phyloP scores from a whole-genome alignment of 176 grass and related monocot species.

The Tillandsia fasciculata region DNA sequence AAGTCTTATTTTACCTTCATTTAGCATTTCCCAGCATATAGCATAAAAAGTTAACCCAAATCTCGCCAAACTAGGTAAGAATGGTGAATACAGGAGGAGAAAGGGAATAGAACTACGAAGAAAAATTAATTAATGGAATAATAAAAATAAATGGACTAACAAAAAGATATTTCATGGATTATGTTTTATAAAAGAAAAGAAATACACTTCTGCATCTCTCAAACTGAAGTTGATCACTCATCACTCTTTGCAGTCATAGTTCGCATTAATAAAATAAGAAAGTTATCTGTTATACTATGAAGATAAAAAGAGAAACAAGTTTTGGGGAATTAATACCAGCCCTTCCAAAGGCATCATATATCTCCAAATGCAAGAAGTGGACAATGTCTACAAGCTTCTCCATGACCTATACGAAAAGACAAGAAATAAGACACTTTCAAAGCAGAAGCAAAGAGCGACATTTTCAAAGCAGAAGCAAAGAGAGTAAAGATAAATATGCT shows the following conservation, averaged over 20 bases:
- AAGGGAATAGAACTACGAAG: too few relatives aligned
- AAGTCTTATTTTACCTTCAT: too few relatives aligned
- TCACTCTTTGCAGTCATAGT: not conserved
- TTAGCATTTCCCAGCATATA: too few relatives aligned
- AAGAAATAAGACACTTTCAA: not conserved
- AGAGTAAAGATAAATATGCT: slow-evolving; percentile 15
- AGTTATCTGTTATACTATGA: slow-evolving; percentile 4
- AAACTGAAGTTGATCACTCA: not conserved
- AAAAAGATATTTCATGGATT: too few relatives aligned
- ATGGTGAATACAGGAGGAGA: too few relatives aligned
- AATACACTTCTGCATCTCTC: not conserved
- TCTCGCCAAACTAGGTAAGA: too few relatives aligned
- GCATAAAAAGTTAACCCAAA: too few relatives aligned
- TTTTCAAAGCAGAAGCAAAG: not conserved
- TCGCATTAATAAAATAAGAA: slow-evolving; percentile 9
- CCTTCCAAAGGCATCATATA: slow-evolving; percentile 55
- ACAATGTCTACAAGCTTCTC: slow-evolving; percentile 95
- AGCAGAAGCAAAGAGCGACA: not conserved
- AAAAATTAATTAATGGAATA: too few relatives aligned
- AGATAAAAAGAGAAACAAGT: slow-evolving; percentile 11
- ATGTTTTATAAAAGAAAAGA: too few relatives aligned
- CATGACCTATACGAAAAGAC: slow-evolving; percentile 55
- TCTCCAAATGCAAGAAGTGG: slow-evolving; percentile 91
- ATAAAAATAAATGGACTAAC: too few relatives aligned
- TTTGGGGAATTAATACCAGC: slow-evolving; percentile 55